A percentile compares a stretch with the other conserved stretches of the same genome.
Evolutionary conservation across 805 yeast species (phyloP).

Genomic region (Brettanomyces nanus): DNA sequence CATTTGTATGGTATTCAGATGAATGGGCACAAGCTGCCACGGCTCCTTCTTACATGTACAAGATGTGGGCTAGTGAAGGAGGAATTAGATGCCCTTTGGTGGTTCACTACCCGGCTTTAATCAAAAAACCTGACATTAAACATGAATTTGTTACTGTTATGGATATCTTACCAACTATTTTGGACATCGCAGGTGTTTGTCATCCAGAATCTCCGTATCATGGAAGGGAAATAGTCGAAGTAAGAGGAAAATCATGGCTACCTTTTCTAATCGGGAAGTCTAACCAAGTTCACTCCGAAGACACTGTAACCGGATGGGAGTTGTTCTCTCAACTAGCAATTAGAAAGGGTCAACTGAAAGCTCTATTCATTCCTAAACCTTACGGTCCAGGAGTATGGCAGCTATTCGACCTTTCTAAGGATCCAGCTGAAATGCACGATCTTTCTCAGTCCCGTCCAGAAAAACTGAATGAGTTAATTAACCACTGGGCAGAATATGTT

Average conservation of each 20-base stretch:
- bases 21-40: constrained; percentile 61
- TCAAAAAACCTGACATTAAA: constrained; percentile 15
- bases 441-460: constrained; percentile 30
- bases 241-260: constrained; percentile 41
- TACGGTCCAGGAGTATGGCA: constrained; percentile 43
- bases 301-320: constrained; percentile 49
- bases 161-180: constrained; percentile 51
- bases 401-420: constrained; percentile 30
- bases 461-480: constrained; percentile 32
- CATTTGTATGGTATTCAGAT: constrained; percentile 45
- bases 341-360: constrained; percentile 41
- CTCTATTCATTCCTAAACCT: constrained; percentile 41
- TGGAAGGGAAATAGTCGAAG: constrained; percentile 35
- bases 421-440: constrained; percentile 44
- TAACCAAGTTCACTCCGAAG: constrained; percentile 30
- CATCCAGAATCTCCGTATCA: constrained; percentile 35
- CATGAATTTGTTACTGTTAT: constrained; percentile 44
- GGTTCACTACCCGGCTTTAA: constrained; percentile 33
- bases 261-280: constrained; percentile 26
- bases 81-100: constrained; percentile 52
- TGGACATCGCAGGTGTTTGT: constrained; percentile 38
- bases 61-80: constrained; percentile 53
- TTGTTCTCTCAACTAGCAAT: constrained; percentile 49
- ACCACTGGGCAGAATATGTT: constrained; percentile 43
- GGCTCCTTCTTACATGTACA: constrained; percentile 46